These are phyloP conservation scores for Pyricularia grisea DNA, from an alignment of 2,329 filamentous ascomycete species.

Conservation along the genomic window DNA sequence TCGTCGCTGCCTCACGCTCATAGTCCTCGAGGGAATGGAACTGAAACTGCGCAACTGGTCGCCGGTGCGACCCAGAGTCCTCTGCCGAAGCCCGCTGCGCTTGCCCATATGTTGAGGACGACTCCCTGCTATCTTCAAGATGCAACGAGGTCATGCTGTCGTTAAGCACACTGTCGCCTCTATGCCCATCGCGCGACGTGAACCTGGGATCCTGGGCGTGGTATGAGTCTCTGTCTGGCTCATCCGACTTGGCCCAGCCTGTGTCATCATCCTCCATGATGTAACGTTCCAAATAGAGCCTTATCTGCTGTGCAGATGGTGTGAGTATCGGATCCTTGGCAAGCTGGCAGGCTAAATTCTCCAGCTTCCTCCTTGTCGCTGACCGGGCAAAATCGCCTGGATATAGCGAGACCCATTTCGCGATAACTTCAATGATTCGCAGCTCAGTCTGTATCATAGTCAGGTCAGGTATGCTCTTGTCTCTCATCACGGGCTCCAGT, in stretches of 20 bases:
- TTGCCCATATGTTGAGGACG: constrained; percentile 3
- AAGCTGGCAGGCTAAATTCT: constrained; percentile 67
- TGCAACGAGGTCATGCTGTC: constrained; percentile 38
- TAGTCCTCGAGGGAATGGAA: constrained; percentile 69
- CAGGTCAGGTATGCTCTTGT: constrained; percentile 47
- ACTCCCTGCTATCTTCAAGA: constrained; percentile 28
- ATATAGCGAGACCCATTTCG: constrained; percentile 83
- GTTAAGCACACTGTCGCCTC: constrained; percentile 18
- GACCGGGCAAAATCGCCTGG: constrained; percentile 86
- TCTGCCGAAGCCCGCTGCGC: neutral
- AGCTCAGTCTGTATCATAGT: constrained; percentile 74
- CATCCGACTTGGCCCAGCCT: constrained; percentile 81
- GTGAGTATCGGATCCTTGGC: constrained; percentile 72
- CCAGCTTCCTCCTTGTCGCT: constrained; percentile 60
- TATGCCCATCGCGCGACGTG: neutral
- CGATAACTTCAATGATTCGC: constrained; percentile 72
- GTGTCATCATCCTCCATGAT: constrained; percentile 84
- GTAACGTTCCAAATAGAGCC: constrained; percentile 57
- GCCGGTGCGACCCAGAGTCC: neutral
- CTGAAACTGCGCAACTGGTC: constrained; percentile 32
- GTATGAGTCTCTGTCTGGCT: constrained; percentile 26
- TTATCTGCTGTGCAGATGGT: constrained; percentile 77
- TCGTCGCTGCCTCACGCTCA: constrained; percentile 62
- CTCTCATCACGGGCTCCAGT: constrained; percentile 40
- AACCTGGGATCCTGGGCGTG: constrained; percentile 9